Conservation (phyloP, 1,284 basidiomycete species). For the Ustilago loliicola region DNA sequence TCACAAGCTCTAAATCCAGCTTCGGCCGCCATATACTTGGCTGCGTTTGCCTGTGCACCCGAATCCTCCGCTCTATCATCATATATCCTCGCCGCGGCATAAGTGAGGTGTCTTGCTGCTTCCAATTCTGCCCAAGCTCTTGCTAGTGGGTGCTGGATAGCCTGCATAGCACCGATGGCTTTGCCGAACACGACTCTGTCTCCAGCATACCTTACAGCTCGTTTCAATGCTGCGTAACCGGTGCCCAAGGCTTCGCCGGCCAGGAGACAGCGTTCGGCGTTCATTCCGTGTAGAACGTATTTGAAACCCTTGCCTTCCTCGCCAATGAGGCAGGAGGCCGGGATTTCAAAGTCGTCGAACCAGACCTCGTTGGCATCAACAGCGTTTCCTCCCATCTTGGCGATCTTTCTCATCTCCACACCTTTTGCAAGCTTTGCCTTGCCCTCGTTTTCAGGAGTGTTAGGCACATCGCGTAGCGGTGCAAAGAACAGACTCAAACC, state of each 20-base stretch:
- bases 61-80: constrained; percentile 53
- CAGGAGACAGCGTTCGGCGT: constrained; percentile 72
- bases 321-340: constrained; percentile 66
- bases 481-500: constrained; percentile 60
- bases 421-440: constrained; percentile 41
- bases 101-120: constrained; percentile 65
- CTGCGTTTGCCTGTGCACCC: constrained; percentile 68
- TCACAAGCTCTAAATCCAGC: constrained; percentile 64
- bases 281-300: constrained; percentile 64
- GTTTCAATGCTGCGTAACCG: constrained; percentile 54
- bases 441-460: constrained; percentile 31
- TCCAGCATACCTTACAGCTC: constrained; percentile 59
- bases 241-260: constrained; percentile 72
- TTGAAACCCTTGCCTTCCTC: constrained; percentile 72
- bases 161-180: constrained; percentile 68
- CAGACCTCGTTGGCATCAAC: constrained; percentile 70
- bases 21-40: constrained; percentile 69
- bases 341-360: constrained; percentile 70
- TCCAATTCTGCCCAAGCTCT: constrained; percentile 67
- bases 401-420: constrained; percentile 66
- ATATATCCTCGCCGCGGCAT: constrained; percentile 65
- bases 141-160: constrained; percentile 68
- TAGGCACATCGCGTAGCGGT: constrained; percentile 38
- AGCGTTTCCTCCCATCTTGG: constrained; percentile 71
- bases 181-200: constrained; percentile 66